These are phyloP conservation scores for Closterium sp. DNA, from an alignment of 139 green algal genomes.

Conservation along the genomic window DNA sequence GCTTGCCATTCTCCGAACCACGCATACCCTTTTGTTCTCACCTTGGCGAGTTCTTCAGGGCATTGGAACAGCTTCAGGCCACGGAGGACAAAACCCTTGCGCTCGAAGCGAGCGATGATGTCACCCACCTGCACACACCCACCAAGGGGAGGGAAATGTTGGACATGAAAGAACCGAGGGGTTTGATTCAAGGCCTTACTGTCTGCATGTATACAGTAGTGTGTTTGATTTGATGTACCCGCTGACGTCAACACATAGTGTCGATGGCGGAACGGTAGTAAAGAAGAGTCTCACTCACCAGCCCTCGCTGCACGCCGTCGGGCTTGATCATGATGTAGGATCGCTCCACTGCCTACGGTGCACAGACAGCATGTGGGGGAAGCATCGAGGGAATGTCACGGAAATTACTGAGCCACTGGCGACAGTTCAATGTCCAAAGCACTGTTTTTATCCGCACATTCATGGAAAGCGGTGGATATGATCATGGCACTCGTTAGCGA, in stretches of 20 bases:
- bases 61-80: conserved; percentile 80
- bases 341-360: neutral
- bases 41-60: conserved; percentile 57
- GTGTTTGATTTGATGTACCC: too few species aligned
- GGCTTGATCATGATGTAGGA: conserved; percentile 95
- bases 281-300: conserved; percentile 14
- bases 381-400: neutral
- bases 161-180: too few species aligned
- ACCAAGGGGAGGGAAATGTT: too few species aligned
- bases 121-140: conserved; percentile 63
- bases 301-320: conserved; percentile 79
- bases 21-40: neutral
- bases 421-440: too few species aligned
- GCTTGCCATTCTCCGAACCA: neutral
- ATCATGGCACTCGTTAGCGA: neutral
- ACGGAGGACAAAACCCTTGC: conserved; percentile 63
- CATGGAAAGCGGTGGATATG: neutral
- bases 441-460: neutral
- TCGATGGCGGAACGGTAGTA: neutral
- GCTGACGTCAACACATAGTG: too few species aligned
- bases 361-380: too few species aligned
- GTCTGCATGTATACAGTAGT: too few species aligned
- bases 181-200: too few species aligned
- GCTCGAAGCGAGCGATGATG: conserved; percentile 78
- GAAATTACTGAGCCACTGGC: neutral